These are phyloP conservation scores for Mucor velutinosus DNA, from an alignment of 371 early-diverging fungal species.

Conservation along the genomic window DNA sequence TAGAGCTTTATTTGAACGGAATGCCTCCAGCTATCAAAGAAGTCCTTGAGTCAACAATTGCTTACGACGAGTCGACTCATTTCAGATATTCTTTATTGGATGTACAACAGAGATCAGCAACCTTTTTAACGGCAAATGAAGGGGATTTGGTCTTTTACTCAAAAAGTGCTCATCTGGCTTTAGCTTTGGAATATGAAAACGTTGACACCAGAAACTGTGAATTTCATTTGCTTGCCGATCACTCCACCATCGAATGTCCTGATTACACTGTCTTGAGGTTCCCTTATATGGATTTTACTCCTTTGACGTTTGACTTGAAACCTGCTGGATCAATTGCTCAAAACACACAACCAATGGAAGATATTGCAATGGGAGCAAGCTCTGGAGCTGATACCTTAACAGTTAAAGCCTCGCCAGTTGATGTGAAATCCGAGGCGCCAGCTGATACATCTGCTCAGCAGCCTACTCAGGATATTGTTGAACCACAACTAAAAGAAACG, in stretches of 20 bases:
- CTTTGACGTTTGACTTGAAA: background rate
- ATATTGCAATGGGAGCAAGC: background rate
- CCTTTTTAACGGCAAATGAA: constrained; percentile 6
- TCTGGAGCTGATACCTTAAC: background rate
- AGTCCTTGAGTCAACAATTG: constrained; percentile 3
- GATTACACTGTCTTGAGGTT: constrained; percentile 10
- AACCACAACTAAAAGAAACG: background rate
- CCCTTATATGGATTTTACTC: constrained; percentile 12
- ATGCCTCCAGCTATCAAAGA: background rate
- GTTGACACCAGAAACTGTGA: constrained; percentile 9
- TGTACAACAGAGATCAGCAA: constrained; percentile 11
- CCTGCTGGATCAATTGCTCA: background rate
- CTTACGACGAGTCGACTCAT: background rate
- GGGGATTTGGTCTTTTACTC: constrained; percentile 16
- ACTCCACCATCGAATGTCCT: constrained; percentile 11
- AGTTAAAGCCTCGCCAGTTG: background rate
- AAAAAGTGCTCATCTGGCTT: constrained; percentile 10
- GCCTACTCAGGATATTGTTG: background rate
- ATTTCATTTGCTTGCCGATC: constrained; percentile 13
- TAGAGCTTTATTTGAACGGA: background rate
- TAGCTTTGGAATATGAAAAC: constrained; percentile 3
- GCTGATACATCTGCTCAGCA: background rate
- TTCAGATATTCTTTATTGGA: constrained; percentile 14
- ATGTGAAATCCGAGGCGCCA: background rate
- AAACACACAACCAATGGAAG: background rate